A percentile compares a stretch with the other conserved stretches of the same genome.
Conservation (phyloP, 2,329 filamentous ascomycete genomes). For the Sphaerulina populicola region DNA sequence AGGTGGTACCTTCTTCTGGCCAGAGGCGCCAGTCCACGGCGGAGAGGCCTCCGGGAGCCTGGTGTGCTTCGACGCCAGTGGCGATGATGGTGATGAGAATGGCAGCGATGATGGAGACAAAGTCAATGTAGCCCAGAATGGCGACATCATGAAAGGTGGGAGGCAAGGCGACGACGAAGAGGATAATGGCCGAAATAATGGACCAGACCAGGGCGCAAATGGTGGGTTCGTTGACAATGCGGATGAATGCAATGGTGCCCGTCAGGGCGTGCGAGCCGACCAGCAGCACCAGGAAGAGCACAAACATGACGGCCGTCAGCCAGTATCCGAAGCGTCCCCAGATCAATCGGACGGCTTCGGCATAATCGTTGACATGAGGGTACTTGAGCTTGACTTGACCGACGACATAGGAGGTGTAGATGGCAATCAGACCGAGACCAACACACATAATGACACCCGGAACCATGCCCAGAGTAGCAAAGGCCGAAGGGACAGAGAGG, state of each 20-base stretch:
- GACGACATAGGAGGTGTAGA: constrained; percentile 55
- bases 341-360: constrained; percentile 39
- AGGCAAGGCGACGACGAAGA: constrained; percentile 32
- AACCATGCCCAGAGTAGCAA: constrained; percentile 48
- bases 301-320: constrained; percentile 38
- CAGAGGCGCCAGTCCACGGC: constrained; percentile 32
- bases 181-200: constrained; percentile 37
- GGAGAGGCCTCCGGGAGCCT: constrained; percentile 26
- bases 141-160: constrained; percentile 33
- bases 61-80: constrained; percentile 28
- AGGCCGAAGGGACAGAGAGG: constrained; percentile 49
- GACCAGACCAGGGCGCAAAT: constrained; percentile 39
- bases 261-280: constrained; percentile 40
- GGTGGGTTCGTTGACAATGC: constrained; percentile 33
- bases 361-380: constrained; percentile 38
- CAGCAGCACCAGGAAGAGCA: constrained; percentile 37
- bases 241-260: constrained; percentile 40
- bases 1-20: constrained; percentile 31
- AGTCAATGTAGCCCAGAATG: constrained; percentile 33
- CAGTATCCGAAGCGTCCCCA: constrained; percentile 39
- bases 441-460: constrained; percentile 50
- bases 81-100: constrained; percentile 33
- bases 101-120: constrained; percentile 31
- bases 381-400: constrained; percentile 52
- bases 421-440: constrained; percentile 49